These are phyloP conservation scores for Lecanosticta acicola DNA, from an alignment of 2,329 filamentous ascomycete genomes.

Conservation along the genomic window DNA sequence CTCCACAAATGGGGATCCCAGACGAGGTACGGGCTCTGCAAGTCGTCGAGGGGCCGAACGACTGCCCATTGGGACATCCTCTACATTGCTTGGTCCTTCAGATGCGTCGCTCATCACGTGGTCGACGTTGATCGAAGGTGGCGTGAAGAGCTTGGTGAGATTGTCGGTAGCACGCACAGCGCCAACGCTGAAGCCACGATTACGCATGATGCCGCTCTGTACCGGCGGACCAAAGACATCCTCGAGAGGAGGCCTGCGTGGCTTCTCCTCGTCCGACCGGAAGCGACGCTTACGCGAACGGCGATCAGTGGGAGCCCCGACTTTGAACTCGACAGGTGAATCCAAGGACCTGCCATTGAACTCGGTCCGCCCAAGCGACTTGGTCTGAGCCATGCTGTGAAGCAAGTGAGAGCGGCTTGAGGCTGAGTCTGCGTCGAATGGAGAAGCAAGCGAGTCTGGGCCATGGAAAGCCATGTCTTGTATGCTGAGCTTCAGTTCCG, in stretches of 20 bases:
- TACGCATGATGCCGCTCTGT: constrained; percentile 52
- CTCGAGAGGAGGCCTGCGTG: constrained; percentile 40
- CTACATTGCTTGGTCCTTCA: constrained; percentile 7
- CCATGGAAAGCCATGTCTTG: constrained; percentile 20
- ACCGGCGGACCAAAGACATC: constrained; percentile 46
- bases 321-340: constrained; percentile 51
- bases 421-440: constrained; percentile 34
- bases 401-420: constrained; percentile 27
- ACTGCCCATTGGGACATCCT: constrained; percentile 19
- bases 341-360: constrained; percentile 35
- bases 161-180: constrained; percentile 49
- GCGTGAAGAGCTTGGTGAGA: constrained; percentile 52
- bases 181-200: constrained; percentile 57
- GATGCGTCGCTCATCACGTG: constrained; percentile 30
- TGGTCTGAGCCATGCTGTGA: constrained; percentile 31
- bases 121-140: constrained; percentile 27
- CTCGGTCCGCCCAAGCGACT: constrained; percentile 29
- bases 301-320: constrained; percentile 45
- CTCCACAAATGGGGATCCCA: constrained; percentile 45
- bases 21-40: constrained; percentile 39
- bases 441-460: constrained; percentile 36
- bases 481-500: constrained; percentile 37
- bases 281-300: constrained; percentile 55
- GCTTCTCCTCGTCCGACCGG: constrained; percentile 46
- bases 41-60: constrained; percentile 32